Evolutionary conservation across 192 early-diverging fungal genomes (phyloP).

Genomic region (Pecoramyces ruminantium): DNA sequence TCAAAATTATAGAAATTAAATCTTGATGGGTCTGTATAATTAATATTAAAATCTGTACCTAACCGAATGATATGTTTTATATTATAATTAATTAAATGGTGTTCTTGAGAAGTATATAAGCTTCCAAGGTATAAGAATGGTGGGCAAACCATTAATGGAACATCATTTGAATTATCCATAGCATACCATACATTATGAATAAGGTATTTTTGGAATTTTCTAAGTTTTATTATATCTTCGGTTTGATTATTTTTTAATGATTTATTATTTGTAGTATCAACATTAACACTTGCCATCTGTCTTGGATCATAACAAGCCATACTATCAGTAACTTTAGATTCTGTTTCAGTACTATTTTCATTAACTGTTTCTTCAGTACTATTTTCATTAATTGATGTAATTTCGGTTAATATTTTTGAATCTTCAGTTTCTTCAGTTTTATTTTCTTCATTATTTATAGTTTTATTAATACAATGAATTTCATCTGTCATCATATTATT

Average conservation of each 20-base stretch:
- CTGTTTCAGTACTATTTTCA: not conserved
- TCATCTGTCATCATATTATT: not conserved
- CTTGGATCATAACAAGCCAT: not conserved
- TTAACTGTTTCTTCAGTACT: not conserved
- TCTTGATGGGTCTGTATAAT: not conserved
- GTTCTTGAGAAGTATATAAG: conserved; percentile 12
- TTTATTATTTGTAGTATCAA: not conserved
- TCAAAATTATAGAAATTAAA: conserved; percentile 18
- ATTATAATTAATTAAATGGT: conserved; percentile 2
- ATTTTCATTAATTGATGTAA: not conserved
- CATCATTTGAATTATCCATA: conserved; percentile 8
- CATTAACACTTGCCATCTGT: not conserved
- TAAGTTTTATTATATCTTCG: conserved; percentile 1
- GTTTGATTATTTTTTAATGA: not conserved
- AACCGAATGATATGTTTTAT: conserved; percentile 22
- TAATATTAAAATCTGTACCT: conserved; percentile 18
- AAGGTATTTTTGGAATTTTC: conserved; percentile 7
- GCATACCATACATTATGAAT: conserved; percentile 18
- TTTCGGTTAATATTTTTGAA: not conserved
- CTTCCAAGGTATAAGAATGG: conserved; percentile 16
- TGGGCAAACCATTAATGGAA: conserved; percentile 10
- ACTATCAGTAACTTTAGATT: not conserved
- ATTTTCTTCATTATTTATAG: not conserved
- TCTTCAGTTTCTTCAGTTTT: not conserved
- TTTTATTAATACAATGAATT: not conserved